Evolutionary conservation across 495 filamentous ascomycete genomes (phyloP).

Genomic region (Parachaetomium inaequale): DNA sequence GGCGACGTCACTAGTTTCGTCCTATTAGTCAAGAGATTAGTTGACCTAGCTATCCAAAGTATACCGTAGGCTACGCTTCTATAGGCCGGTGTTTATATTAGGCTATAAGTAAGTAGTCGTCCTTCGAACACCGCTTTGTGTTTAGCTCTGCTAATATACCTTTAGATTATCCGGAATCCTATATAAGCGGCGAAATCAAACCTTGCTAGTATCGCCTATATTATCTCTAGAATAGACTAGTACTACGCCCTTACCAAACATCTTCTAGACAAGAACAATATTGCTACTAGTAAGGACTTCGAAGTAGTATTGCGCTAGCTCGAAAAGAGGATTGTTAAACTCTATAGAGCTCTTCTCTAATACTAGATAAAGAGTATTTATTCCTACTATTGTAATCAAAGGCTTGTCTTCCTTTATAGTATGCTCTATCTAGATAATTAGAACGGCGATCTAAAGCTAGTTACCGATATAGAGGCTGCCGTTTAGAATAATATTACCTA

Average conservation of each 20-base stretch:
- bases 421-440: conserved; percentile 23
- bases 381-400: conserved; percentile 28
- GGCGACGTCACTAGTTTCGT: conserved; percentile 21
- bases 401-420: conserved; percentile 22
- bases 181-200: conserved; percentile 29
- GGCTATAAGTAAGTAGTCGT: conserved; percentile 17
- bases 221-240: conserved; percentile 36
- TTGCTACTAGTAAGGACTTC: conserved; percentile 2
- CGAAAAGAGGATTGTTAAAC: conserved; percentile 21
- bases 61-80: conserved; percentile 24
- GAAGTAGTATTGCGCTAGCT: conserved; percentile 17
- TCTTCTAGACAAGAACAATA: conserved; percentile 19
- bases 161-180: conserved; percentile 27
- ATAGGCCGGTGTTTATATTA: conserved; percentile 25
- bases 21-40: conserved; percentile 23
- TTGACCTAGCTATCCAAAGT: conserved; percentile 17
- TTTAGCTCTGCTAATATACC: conserved; percentile 8
- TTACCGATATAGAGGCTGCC: conserved; percentile 25
- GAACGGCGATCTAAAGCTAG: conserved; percentile 26
- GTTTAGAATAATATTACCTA: conserved; percentile 18
- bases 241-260: conserved; percentile 32
- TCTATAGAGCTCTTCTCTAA: conserved; percentile 5
- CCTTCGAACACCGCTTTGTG: conserved; percentile 6
- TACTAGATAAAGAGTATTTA: conserved; percentile 1
- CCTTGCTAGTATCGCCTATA: conserved; percentile 29